These are phyloP conservation scores for Rhododendron molle DNA, from an alignment of 148 eudicot genomes.

Conservation along the genomic window DNA sequence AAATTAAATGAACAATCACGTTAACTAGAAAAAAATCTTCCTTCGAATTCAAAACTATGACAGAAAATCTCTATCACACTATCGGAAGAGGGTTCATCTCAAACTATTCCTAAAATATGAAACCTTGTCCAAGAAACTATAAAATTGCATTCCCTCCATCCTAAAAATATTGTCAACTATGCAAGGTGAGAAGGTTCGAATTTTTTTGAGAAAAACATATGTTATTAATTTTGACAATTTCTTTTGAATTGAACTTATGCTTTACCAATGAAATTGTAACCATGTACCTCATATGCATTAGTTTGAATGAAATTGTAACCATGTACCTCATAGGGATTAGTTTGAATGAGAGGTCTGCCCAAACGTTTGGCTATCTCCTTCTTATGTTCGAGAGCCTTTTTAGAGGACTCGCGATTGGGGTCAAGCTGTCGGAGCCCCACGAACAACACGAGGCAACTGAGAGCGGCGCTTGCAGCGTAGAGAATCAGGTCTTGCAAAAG, in stretches of 20 bases:
- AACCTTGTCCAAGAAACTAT: not conserved
- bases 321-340: conserved; percentile 86
- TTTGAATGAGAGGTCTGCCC: conserved; percentile 75
- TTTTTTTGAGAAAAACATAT: no score
- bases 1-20: not conserved
- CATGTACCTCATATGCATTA: conserved; percentile 78
- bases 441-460: conserved; percentile 69
- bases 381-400: conserved; percentile 75
- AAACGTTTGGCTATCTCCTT: conserved; percentile 80
- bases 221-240: no score
- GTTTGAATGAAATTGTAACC: conserved; percentile 39
- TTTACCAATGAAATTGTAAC: not conserved
- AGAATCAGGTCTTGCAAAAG: conserved; percentile 62
- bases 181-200: not conserved
- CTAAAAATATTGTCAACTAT: not conserved
- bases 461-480: conserved; percentile 95
- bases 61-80: not conserved
- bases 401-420: conserved; percentile 88
- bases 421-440: conserved; percentile 66
- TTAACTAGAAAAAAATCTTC: no score
- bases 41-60: no score
- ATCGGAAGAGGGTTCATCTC: not conserved
- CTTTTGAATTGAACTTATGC: not conserved
- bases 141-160: not conserved
- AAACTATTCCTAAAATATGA: no score